Percentiles rank a stretch among this genome's conserved stretches.
Conservation (phyloP, 495 filamentous ascomycete species). For the Penicillium fimorum region DNA sequence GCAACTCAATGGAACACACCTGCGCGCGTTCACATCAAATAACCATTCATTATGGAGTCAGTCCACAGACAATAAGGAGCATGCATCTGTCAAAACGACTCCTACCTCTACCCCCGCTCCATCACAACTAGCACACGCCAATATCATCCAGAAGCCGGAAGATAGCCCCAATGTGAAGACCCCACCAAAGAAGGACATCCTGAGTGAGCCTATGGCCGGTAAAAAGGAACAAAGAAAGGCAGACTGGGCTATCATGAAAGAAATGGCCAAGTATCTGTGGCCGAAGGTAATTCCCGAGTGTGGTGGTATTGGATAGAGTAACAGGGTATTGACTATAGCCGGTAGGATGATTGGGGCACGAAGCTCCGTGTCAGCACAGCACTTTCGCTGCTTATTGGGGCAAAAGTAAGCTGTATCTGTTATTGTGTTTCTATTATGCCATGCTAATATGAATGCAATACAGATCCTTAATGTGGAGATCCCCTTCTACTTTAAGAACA, state of each 20-base stretch:
- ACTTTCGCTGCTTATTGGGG: constrained; percentile 77
- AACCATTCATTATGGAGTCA: constrained; percentile 22
- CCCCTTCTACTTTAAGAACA: constrained; percentile 97
- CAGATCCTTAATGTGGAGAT: constrained; percentile 93
- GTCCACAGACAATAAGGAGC: constrained; percentile 14
- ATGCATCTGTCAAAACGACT: constrained; percentile 13
- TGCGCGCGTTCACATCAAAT: constrained; percentile 31
- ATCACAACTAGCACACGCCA: constrained; percentile 22
- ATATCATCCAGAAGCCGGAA: constrained; percentile 23
- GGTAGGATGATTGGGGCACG: constrained; percentile 69
- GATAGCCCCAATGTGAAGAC: constrained; percentile 28
- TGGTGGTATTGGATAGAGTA: background rate
- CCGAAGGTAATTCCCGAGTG: constrained; percentile 60
- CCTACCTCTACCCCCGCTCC: constrained; percentile 11
- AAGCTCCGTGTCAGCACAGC: constrained; percentile 81
- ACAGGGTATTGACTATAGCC: constrained; percentile 7
- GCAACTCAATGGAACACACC: constrained; percentile 26
- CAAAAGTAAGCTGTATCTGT: constrained; percentile 56
- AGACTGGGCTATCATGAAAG: constrained; percentile 97
- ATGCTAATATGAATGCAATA: constrained; percentile 16
- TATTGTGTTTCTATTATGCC: too few relatives aligned
- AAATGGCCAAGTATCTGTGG: constrained; percentile 97
- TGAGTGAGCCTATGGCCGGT: constrained; percentile 53
- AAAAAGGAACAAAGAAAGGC: constrained; percentile 90
- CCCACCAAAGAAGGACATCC: constrained; percentile 49